Percentiles rank a stretch among this genome's conserved stretches.
Conservation (phyloP, 2,329 filamentous ascomycete genomes). For the Hypoxylon rubiginosum region DNA sequence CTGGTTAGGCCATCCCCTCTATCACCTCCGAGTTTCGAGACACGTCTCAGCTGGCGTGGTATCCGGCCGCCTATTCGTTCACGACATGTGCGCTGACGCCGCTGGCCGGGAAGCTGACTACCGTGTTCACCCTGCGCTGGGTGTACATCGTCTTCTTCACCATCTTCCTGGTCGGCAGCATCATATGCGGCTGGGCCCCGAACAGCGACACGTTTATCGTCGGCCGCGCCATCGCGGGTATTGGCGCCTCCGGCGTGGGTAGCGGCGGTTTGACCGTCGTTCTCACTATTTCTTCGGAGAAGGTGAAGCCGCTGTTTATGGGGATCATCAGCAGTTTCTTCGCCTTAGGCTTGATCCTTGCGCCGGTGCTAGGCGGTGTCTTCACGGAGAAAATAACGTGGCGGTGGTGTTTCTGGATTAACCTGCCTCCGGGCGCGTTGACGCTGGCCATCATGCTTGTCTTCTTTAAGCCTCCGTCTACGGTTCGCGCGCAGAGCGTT, state of each 20-base stretch:
- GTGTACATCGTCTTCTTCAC: constrained; percentile 46
- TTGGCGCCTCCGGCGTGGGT: constrained; percentile 54
- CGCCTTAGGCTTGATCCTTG: constrained; percentile 49
- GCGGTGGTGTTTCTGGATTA: constrained; percentile 56
- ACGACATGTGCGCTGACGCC: constrained; percentile 12
- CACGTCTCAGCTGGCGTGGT: constrained; percentile 11
- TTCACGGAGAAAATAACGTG: constrained; percentile 50
- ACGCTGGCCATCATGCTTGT: constrained; percentile 46
- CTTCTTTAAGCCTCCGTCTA: constrained; percentile 47
- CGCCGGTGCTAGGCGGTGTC: constrained; percentile 52
- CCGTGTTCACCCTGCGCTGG: constrained; percentile 49
- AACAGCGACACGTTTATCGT: constrained; percentile 54
- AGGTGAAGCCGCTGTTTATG: constrained; percentile 49
- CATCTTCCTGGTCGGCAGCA: constrained; percentile 54
- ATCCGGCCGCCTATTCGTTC: constrained; percentile 12
- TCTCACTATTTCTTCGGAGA: constrained; percentile 49
- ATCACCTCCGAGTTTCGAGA: constrained; percentile 17
- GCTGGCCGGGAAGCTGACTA: constrained; percentile 4
- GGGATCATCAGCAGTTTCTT: constrained; percentile 51
- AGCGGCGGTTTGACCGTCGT: constrained; percentile 51
- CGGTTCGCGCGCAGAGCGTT: constrained; percentile 15
- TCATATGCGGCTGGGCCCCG: constrained; percentile 54
- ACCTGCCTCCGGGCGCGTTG: constrained; percentile 51
- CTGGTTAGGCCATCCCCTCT: constrained; percentile 13
- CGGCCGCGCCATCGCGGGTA: constrained; percentile 55